phyloP scores from a whole-genome alignment of 2,329 filamentous ascomycete genomes.

The Shiraia sp. region DNA sequence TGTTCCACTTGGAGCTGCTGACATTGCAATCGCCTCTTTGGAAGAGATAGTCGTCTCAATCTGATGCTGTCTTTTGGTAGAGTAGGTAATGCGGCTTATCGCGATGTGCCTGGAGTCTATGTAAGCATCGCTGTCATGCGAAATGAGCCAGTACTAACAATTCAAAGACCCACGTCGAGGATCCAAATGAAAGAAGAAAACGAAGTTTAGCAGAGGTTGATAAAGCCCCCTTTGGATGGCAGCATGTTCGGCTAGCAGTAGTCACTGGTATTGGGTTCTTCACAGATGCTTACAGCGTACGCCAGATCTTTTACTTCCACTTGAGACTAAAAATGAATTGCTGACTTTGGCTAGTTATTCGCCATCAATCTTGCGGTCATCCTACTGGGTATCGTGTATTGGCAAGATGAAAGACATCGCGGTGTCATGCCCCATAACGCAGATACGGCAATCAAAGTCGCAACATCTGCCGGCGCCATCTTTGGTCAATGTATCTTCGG shows the following conservation, averaged over 20 bases:
- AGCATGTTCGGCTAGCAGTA: conserved; percentile 75
- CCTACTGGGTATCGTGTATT: conserved; percentile 83
- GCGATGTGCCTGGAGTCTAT: conserved; percentile 37
- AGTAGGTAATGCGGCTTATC: conserved; percentile 37
- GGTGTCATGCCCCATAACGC: conserved; percentile 64
- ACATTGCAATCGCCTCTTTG: conserved; percentile 1
- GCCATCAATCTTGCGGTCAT: conserved; percentile 57
- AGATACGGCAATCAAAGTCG: conserved; percentile 83
- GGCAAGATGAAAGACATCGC: conserved; percentile 51
- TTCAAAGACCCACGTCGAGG: conserved; percentile 32
- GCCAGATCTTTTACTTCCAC: neutral
- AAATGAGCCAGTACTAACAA: conserved; percentile 10
- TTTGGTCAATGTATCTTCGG: conserved; percentile 77
- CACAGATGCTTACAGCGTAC: conserved; percentile 71
- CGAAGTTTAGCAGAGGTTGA: conserved; percentile 44
- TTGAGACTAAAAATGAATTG: conserved; percentile 2
- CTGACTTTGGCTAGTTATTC: conserved; percentile 52
- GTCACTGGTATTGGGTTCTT: conserved; percentile 89
- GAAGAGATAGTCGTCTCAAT: conserved; percentile 4
- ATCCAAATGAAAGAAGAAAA: conserved; percentile 42
- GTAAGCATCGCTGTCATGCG: conserved; percentile 9
- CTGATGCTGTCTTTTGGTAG: conserved; percentile 32
- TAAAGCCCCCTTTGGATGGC: conserved; percentile 53
- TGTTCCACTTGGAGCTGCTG: conserved; percentile 2
- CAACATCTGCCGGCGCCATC: conserved; percentile 81